These are phyloP conservation scores for Neofusicoccum cordaticola DNA, from an alignment of 2,329 filamentous ascomycete genomes.

Conservation along the genomic window DNA sequence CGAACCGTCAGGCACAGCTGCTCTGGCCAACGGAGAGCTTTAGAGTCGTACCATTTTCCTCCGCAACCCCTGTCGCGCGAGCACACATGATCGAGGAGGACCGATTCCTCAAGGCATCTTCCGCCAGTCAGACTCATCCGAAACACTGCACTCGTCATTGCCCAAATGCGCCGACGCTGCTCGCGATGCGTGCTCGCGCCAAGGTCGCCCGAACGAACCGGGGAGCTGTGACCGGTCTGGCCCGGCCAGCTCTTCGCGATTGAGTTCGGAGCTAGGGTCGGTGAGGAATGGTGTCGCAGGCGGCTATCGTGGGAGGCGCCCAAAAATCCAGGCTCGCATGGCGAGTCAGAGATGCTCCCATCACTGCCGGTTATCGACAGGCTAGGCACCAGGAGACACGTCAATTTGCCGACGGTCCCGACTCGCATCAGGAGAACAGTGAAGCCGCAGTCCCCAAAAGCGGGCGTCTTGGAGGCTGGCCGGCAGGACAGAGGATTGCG, in stretches of 20 bases:
- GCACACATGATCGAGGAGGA: background rate
- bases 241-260: no score
- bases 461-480: background rate
- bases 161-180: background rate
- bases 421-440: background rate
- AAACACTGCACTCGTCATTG: background rate
- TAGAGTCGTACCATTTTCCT: background rate
- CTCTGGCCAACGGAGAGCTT: background rate
- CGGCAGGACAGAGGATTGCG: background rate
- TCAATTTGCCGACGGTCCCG: background rate
- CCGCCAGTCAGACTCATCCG: background rate
- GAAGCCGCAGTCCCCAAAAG: background rate
- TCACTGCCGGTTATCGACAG: background rate
- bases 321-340: no score
- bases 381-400: background rate
- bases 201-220: no score
- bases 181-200: no score
- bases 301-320: no score
- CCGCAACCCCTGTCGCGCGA: background rate
- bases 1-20: background rate
- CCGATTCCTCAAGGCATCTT: background rate
- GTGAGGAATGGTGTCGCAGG: no score
- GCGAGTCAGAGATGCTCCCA: no score
- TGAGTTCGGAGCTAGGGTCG: no score
- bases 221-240: no score